Evolutionary conservation across 495 filamentous ascomycete species (phyloP).

Genomic region (Penicillium goetzii): DNA sequence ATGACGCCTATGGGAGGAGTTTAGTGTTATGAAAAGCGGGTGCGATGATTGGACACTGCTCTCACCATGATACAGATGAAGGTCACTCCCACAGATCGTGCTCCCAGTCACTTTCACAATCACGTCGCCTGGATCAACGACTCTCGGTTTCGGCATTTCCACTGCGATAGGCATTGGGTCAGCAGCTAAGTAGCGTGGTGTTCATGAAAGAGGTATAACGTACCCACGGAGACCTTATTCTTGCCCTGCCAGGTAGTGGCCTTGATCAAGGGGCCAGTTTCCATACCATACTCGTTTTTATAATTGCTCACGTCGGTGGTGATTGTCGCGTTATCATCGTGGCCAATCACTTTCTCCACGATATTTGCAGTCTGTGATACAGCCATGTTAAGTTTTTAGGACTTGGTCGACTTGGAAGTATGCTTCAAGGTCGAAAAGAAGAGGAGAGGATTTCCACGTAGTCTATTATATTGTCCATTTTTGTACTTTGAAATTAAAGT

Average conservation of each 20-base stretch:
- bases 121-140: slow-evolving; percentile 72
- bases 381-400: slow-evolving; percentile 46
- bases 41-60: neutral
- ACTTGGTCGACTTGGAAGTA: neutral
- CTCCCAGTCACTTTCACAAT: slow-evolving; percentile 83
- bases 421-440: neutral
- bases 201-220: slow-evolving; percentile 1
- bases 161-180: slow-evolving; percentile 32
- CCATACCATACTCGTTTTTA: slow-evolving; percentile 30
- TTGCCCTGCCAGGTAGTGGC: slow-evolving; percentile 45
- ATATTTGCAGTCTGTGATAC: slow-evolving; percentile 64
- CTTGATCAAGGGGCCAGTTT: slow-evolving; percentile 23
- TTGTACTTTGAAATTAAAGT: neutral
- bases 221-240: slow-evolving; percentile 42
- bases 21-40: neutral
- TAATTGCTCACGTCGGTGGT: slow-evolving; percentile 38
- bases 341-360: slow-evolving; percentile 68
- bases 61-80: slow-evolving; percentile 76
- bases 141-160: slow-evolving; percentile 67
- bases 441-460: neutral
- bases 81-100: slow-evolving; percentile 85
- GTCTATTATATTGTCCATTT: neutral
- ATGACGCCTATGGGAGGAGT: slow-evolving; percentile 49
- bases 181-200: neutral
- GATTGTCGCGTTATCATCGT: slow-evolving; percentile 46